A percentile compares a stretch with the other conserved stretches of the same genome.
These are phyloP conservation scores for Xylaria scruposa DNA, from an alignment of 495 filamentous ascomycete species.

Conservation along the genomic window DNA sequence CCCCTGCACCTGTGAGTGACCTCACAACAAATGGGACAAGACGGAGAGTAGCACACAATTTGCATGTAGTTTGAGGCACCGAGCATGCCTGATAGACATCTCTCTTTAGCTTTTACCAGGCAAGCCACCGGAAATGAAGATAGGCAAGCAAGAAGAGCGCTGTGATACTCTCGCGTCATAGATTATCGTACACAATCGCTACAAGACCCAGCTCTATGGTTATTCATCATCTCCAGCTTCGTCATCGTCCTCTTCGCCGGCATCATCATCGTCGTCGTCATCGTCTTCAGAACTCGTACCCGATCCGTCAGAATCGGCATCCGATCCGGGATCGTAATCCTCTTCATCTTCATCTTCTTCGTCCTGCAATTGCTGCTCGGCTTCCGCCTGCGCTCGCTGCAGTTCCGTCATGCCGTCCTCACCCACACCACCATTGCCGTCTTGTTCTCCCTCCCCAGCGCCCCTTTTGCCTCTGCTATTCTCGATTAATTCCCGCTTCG, in stretches of 20 bases:
- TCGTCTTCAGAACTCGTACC: conserved; percentile 62
- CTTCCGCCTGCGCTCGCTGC: conserved; percentile 60
- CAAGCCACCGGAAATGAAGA: not conserved
- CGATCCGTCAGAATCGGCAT: conserved; percentile 73
- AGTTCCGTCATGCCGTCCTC: conserved; percentile 69
- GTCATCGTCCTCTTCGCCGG: conserved; percentile 55
- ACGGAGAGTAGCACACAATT: not conserved
- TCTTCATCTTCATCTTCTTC: conserved; percentile 88
- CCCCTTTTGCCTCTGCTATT: conserved; percentile 61
- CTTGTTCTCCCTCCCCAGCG: conserved; percentile 65
- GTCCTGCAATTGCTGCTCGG: conserved; percentile 60
- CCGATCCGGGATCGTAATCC: conserved; percentile 85
- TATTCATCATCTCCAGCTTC: conserved; percentile 31
- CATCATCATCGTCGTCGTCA: conserved; percentile 54
- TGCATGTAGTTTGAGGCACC: not conserved
- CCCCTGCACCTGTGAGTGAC: not conserved
- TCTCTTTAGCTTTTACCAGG: not conserved
- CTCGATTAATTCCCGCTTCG: conserved; percentile 66
- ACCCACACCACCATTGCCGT: conserved; percentile 58
- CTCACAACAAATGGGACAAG: not conserved
- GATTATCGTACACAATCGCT: conserved; percentile 8
- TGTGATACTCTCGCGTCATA: not conserved
- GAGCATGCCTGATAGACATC: not conserved
- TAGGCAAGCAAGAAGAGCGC: not conserved
- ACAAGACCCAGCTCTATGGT: not conserved